Evolutionary conservation across 2,329 filamentous ascomycete genomes (phyloP).

Genomic region (Verticillium dahliae): DNA sequence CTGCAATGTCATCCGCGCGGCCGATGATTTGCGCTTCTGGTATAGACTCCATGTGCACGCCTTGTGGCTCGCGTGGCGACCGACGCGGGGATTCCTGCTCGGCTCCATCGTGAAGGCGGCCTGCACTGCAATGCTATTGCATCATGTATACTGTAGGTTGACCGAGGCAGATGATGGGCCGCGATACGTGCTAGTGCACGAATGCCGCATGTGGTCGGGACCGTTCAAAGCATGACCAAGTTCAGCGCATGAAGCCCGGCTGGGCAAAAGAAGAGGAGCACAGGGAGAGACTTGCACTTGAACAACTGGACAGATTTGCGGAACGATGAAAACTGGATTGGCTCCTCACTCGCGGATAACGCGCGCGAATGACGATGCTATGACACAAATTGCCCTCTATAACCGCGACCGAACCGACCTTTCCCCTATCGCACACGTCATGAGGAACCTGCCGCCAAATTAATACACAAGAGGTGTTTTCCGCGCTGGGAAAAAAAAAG

Average conservation of each 20-base stretch:
- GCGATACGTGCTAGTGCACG: neutral
- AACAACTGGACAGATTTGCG: neutral
- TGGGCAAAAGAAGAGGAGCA: neutral
- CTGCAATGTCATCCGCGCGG: neutral
- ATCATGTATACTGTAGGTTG: neutral
- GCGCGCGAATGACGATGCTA: constrained; percentile 1
- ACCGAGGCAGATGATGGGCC: neutral
- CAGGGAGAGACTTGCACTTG: neutral
- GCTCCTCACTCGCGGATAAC: neutral
- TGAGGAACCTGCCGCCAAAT: constrained; percentile 7
- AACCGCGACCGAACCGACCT: constrained; percentile 1
- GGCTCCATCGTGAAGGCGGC: neutral
- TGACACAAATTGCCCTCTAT: constrained; percentile 3
- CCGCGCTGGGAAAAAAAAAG: constrained; percentile 1
- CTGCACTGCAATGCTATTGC: neutral
- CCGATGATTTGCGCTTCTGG: neutral
- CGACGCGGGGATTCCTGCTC: neutral
- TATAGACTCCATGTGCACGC: neutral
- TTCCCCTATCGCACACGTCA: constrained; percentile 1
- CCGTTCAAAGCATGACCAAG: neutral
- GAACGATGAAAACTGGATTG: constrained; percentile 3
- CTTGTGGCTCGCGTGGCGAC: neutral
- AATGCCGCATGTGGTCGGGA: neutral
- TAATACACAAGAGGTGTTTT: constrained; percentile 12
- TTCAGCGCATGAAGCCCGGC: neutral